Base-by-base conservation (phyloP, 108 stramenopile genomes). In the Conticribra guillardii region DNA sequence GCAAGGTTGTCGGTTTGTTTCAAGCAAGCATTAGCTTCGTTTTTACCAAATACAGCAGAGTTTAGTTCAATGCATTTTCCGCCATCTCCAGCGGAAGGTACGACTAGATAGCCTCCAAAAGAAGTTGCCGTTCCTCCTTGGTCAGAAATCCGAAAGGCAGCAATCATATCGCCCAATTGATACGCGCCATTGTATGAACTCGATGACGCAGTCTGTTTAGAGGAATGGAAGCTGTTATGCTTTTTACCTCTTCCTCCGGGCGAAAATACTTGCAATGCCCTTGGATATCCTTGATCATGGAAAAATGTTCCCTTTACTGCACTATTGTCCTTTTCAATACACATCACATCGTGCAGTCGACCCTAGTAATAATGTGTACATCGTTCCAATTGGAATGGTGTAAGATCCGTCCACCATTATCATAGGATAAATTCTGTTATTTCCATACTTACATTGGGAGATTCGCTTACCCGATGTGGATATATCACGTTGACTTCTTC, bases 241-340 rank as follows among this genome's bases (percentile, higher is more conserved):
- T 65, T 63, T 18, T 47, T 34, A n/a, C 58, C 32, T 29, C 37
- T 59, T 44, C 58, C 69, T 41, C 63, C 74, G 9, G 80, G 64
- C 23, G 69, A 69, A 60, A 72, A 68, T 34, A 71, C 60, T 32
- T 52, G 32, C 17, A 23, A 50, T 19, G 71, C 67, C 19, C 18
- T 26, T 1, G 81, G 68, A 49, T 69, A 71, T 3, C 83, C 82
- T 18, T 81, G 82, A 54, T 84, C 83, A 41, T 74, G 61, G 47
- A 72, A 83, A 54, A 83, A 88, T 0, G 67, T 47, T 29, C 87
- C 85, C 60, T 83, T 83, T 28, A 73, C 68, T 7, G 64, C 72
- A 45, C 82, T 87, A 80, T 89, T 89, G 71, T 89, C 84, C 21
- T 80, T 55, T 47, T 81, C 83, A 29, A 87, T 81, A 62, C 88